These are phyloP conservation scores for Dactylonectria estremocensis DNA, from an alignment of 2,329 filamentous ascomycete genomes.

Conservation along the genomic window DNA sequence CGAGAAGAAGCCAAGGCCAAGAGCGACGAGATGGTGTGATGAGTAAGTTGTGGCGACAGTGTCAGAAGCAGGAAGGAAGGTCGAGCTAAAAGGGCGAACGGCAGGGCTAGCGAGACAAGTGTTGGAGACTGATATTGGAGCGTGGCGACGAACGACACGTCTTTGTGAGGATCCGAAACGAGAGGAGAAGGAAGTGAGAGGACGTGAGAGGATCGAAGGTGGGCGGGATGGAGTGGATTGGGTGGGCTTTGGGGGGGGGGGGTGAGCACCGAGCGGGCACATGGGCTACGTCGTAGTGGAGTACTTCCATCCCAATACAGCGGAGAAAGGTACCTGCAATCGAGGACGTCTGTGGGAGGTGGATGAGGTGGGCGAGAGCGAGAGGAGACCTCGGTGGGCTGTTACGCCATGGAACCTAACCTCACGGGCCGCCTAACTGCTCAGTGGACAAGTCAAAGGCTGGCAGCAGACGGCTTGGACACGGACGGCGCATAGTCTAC, in stretches of 20 bases:
- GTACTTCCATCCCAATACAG: conserved; percentile 14
- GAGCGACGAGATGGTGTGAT: conserved; percentile 12
- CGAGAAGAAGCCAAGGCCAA: conserved; percentile 15
- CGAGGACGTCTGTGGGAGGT: neutral
- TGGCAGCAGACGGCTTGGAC: neutral
- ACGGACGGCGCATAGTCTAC: neutral
- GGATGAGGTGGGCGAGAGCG: neutral
- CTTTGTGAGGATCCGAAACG: conserved; percentile 42
- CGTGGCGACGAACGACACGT: conserved; percentile 48
- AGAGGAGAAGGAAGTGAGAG: conserved; percentile 30
- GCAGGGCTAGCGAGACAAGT: conserved; percentile 28
- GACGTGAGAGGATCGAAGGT: conserved; percentile 24
- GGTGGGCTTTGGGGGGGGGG: conserved; percentile 6
- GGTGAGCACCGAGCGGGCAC: conserved; percentile 9
- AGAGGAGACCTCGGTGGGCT: conserved; percentile 1
- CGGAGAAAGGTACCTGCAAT: conserved; percentile 15
- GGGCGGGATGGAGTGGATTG: conserved; percentile 14
- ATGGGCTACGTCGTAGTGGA: conserved; percentile 15
- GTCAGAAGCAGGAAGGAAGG: neutral
- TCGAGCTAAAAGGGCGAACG: conserved; percentile 12
- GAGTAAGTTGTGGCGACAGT: conserved; percentile 7
- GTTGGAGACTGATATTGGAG: conserved; percentile 16
- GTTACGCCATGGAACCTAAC: neutral
- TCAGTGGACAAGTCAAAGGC: neutral
- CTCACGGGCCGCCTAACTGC: neutral